Percentiles rank a stretch among this genome's conserved stretches.
phyloP scores from a whole-genome alignment of 208 protist species.

The Leishmania lainsoni region DNA sequence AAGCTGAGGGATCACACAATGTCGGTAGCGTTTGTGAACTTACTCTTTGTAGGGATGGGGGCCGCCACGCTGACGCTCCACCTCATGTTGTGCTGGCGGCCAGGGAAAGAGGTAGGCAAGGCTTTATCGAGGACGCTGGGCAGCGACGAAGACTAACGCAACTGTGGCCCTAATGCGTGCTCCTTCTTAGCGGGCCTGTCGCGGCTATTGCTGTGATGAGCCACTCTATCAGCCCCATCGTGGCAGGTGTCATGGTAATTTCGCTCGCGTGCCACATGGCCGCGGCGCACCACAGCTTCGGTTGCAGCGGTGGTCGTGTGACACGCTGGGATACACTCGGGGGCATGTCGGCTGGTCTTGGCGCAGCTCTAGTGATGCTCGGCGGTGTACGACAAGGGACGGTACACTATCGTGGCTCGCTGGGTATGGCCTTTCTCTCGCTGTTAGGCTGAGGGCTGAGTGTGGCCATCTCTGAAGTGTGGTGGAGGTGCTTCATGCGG shows the following conservation, averaged over 20 bases:
- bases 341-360: background rate
- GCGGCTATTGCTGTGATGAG: slow-evolving; percentile 7
- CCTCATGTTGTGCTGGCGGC: slow-evolving; percentile 15
- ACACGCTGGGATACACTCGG: slow-evolving; percentile 25
- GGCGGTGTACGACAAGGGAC: slow-evolving; percentile 9
- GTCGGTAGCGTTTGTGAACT: slow-evolving; percentile 21
- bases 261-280: slow-evolving; percentile 26
- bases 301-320: slow-evolving; percentile 17
- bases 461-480: slow-evolving; percentile 8
- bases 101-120: slow-evolving; percentile 20
- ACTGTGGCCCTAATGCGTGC: slow-evolving; percentile 16
- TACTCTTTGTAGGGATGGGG: slow-evolving; percentile 13
- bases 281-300: slow-evolving; percentile 3
- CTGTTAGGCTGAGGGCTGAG: slow-evolving; percentile 10
- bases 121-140: slow-evolving; percentile 22
- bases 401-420: background rate
- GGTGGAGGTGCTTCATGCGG: slow-evolving; percentile 24
- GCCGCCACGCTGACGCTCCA: slow-evolving; percentile 10
- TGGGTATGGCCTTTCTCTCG: background rate
- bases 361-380: slow-evolving; percentile 1
- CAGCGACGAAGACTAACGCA: slow-evolving; percentile 20
- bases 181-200: slow-evolving; percentile 3
- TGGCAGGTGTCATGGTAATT: slow-evolving; percentile 14
- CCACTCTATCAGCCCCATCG: slow-evolving; percentile 5
- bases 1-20: slow-evolving; percentile 13